Evolutionary conservation across 2,329 filamentous ascomycete genomes (phyloP).

Genomic region (Pseudopyricularia cyperi): DNA sequence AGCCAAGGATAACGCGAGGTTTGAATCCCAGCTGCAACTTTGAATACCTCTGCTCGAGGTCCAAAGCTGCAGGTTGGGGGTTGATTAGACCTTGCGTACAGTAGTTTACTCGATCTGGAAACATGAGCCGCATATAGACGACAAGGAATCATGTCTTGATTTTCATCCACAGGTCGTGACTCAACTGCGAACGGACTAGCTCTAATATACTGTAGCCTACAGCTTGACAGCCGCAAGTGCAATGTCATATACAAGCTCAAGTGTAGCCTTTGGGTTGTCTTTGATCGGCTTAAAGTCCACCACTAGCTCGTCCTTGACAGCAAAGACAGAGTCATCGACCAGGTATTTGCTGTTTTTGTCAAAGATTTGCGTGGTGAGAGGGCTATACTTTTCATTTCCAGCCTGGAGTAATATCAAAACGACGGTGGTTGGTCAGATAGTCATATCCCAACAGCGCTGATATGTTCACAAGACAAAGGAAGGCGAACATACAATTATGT

Average conservation of each 20-base stretch:
- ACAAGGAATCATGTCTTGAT: too few relatives aligned
- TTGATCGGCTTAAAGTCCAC: slow-evolving; percentile 17
- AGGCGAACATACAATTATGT: slow-evolving; percentile 16
- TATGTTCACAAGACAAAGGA: too few relatives aligned
- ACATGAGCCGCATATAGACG: too few relatives aligned
- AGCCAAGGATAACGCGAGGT: too few relatives aligned
- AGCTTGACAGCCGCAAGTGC: neutral
- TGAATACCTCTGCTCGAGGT: too few relatives aligned
- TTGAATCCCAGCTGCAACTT: too few relatives aligned
- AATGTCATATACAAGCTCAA: slow-evolving; percentile 20
- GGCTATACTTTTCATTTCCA: slow-evolving; percentile 45
- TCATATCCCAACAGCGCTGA: neutral
- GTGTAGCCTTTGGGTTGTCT: slow-evolving; percentile 13
- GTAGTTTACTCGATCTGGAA: too few relatives aligned
- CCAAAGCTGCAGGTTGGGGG: too few relatives aligned
- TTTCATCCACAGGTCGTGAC: too few relatives aligned
- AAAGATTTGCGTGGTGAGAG: slow-evolving; percentile 61
- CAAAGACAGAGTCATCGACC: slow-evolving; percentile 25
- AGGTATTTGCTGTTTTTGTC: slow-evolving; percentile 47
- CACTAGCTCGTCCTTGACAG: slow-evolving; percentile 24
- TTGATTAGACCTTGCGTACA: too few relatives aligned
- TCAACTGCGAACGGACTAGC: too few relatives aligned
- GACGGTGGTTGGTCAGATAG: neutral
- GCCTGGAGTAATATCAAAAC: slow-evolving; percentile 12
- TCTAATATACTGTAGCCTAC: neutral